phyloP scores from a whole-genome alignment of 148 eudicot genomes.

The Arctostaphylos glauca region DNA sequence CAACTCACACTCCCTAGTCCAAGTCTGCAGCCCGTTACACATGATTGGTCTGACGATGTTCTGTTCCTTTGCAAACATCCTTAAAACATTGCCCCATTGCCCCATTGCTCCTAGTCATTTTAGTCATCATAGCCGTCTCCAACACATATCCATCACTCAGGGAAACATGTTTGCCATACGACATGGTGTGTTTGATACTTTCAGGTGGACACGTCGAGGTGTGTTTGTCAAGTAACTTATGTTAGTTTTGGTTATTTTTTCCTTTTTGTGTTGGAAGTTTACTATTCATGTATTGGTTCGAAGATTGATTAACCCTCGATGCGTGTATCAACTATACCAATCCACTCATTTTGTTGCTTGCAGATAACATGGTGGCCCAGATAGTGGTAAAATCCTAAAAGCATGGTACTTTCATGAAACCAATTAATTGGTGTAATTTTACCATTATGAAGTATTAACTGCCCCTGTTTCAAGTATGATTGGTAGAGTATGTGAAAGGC shows the following conservation, averaged over 20 bases:
- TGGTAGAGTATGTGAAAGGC: neutral
- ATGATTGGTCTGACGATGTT: conserved; percentile 2
- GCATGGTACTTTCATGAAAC: neutral
- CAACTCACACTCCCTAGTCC: neutral
- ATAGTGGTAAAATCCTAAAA: no score
- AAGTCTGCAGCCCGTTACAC: neutral
- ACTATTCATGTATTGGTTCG: no score
- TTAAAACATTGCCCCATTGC: neutral
- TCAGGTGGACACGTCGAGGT: neutral
- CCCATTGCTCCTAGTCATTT: neutral
- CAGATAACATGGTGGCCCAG: no score
- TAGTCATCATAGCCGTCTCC: neutral
- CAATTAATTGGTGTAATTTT: neutral
- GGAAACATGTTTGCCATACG: neutral
- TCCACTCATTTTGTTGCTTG: neutral
- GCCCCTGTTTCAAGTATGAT: neutral
- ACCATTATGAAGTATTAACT: neutral
- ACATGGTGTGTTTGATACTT: neutral
- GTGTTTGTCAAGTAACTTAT: neutral
- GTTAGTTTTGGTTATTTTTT: neutral
- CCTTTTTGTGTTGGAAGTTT: no score
- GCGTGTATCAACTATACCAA: neutral
- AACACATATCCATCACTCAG: neutral
- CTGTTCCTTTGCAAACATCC: neutral
- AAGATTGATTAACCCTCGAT: no score